A percentile compares a stretch with the other conserved stretches of the same genome.
These are phyloP conservation scores for Backusella luteola DNA, from an alignment of 192 early-diverging fungal genomes.

Conservation along the genomic window DNA sequence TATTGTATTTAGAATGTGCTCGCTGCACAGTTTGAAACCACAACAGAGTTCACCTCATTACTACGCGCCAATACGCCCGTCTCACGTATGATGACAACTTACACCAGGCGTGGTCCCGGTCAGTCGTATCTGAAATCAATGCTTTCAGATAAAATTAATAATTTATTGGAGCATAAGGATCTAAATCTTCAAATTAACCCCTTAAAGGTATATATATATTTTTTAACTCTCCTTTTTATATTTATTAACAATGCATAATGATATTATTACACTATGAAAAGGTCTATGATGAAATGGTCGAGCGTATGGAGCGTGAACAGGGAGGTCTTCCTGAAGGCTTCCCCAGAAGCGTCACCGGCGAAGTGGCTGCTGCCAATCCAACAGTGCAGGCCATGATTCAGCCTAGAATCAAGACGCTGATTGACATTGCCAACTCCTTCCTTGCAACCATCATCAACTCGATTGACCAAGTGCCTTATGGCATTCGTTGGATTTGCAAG, in stretches of 20 bases:
- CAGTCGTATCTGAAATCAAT: constrained; percentile 91
- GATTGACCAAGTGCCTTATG: constrained; percentile 89
- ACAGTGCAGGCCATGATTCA: constrained; percentile 80
- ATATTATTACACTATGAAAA: background rate
- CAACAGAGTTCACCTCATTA: constrained; percentile 83
- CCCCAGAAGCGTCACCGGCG: constrained; percentile 75
- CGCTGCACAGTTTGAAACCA: constrained; percentile 86
- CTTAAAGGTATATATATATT: constrained; percentile 58
- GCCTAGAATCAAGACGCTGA: constrained; percentile 77
- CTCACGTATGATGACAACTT: constrained; percentile 97
- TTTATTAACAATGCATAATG: background rate
- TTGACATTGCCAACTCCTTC: constrained; percentile 86
- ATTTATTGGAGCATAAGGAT: constrained; percentile 80
- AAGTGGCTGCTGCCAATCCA: constrained; percentile 77
- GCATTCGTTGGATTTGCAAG: constrained; percentile 98
- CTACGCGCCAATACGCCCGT: constrained; percentile 95
- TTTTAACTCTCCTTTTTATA: background rate
- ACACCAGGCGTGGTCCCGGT: constrained; percentile 90
- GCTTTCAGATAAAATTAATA: constrained; percentile 78
- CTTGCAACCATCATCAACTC: constrained; percentile 85
- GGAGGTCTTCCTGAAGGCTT: constrained; percentile 55
- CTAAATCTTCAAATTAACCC: constrained; percentile 94
- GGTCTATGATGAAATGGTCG: constrained; percentile 81
- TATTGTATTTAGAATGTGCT: constrained; percentile 58
- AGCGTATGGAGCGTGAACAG: constrained; percentile 65